Conservation (phyloP, 2,329 filamentous ascomycete species). For the Trichophyton simii region DNA sequence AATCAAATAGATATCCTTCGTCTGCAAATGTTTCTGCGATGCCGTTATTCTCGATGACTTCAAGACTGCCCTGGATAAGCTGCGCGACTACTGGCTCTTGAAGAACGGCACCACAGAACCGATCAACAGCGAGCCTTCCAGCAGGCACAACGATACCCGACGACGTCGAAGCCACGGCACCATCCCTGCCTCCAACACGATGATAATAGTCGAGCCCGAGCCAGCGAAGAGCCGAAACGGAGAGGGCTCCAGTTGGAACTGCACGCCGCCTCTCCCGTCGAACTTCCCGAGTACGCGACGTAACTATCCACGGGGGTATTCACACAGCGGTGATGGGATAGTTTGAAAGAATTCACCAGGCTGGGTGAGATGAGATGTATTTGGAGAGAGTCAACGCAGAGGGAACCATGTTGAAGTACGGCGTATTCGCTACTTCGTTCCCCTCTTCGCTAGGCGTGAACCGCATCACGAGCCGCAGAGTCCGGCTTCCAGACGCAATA, state of each 20-base stretch:
- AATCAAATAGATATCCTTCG: conserved; percentile 37
- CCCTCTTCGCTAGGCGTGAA: background rate
- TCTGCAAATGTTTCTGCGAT: conserved; percentile 57
- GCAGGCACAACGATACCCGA: background rate
- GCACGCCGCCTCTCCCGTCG: background rate
- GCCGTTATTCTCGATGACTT: conserved; percentile 57
- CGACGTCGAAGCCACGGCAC: background rate
- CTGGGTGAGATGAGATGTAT: background rate
- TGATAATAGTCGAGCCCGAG: background rate
- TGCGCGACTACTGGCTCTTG: conserved; percentile 24
- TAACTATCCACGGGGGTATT: background rate
- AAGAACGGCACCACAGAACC: conserved; percentile 18
- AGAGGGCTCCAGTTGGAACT: background rate
- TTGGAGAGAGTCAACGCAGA: background rate
- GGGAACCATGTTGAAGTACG: background rate
- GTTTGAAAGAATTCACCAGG: background rate
- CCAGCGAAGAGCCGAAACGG: background rate
- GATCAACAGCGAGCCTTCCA: background rate
- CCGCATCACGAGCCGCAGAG: background rate
- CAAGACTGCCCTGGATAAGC: conserved; percentile 43
- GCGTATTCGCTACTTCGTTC: background rate
- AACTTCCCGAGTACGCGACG: background rate
- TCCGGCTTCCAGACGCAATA: background rate
- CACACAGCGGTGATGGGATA: background rate
- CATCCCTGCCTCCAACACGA: background rate